Evolutionary conservation across 352 stramenopile genomes (phyloP).

Genomic region (Peronospora destructor): DNA sequence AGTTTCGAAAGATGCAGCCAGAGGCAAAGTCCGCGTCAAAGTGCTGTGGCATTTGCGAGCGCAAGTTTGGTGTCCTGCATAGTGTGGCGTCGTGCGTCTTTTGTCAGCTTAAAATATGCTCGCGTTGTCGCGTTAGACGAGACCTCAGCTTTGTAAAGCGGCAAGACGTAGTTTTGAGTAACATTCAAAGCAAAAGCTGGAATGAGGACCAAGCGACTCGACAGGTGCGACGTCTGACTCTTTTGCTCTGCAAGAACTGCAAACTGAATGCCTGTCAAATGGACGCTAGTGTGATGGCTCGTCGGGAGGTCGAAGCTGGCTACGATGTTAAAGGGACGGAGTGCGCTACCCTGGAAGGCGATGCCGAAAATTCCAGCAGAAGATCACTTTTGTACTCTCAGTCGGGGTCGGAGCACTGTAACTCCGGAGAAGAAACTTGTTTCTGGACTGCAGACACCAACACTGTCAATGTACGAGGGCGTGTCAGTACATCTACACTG

Average conservation of each 20-base stretch:
- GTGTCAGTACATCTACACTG: background rate
- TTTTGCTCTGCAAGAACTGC: conserved; percentile 54
- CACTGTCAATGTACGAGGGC: background rate
- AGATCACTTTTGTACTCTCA: conserved; percentile 6
- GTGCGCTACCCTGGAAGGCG: conserved; percentile 1
- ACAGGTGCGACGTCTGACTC: conserved; percentile 21
- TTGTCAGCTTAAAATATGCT: conserved; percentile 34
- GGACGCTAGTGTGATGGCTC: conserved; percentile 27
- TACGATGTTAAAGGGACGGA: conserved; percentile 6
- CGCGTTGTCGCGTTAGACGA: conserved; percentile 27
- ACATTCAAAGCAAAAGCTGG: conserved; percentile 12
- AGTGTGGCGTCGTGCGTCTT: conserved; percentile 31
- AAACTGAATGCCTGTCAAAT: conserved; percentile 23
- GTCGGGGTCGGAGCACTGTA: conserved; percentile 4
- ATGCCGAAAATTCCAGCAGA: background rate
- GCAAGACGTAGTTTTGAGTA: conserved; percentile 2
- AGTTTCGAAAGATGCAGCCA: conserved; percentile 17
- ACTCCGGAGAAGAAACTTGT: conserved; percentile 1
- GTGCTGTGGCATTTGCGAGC: conserved; percentile 32
- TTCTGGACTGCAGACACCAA: conserved; percentile 11
- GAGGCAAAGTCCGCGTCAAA: conserved; percentile 5
- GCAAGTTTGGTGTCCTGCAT: conserved; percentile 31
- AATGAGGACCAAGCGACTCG: conserved; percentile 11
- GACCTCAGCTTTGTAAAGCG: conserved; percentile 27
- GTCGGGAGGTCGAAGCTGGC: conserved; percentile 11